A percentile compares a stretch with the other conserved stretches of the same genome.
These are phyloP conservation scores for Ogataea hybrid DNA, from an alignment of 1,139 yeast species.

Conservation along the genomic window DNA sequence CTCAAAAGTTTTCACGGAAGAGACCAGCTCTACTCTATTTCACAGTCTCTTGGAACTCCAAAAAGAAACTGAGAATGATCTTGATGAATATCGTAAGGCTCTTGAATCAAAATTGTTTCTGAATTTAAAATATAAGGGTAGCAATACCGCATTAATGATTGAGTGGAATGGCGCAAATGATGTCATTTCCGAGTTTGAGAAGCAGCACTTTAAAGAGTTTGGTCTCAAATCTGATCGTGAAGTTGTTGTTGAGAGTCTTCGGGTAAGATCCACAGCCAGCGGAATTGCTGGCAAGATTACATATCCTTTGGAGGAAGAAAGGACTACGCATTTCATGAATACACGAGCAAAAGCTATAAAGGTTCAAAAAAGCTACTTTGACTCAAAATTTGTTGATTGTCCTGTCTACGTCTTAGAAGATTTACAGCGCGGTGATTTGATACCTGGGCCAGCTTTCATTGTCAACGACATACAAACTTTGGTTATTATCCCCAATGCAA, in stretches of 20 bases:
- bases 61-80: slow-evolving; percentile 5
- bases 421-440: slow-evolving; percentile 46
- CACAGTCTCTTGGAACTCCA: slow-evolving; percentile 5
- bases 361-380: slow-evolving; percentile 16
- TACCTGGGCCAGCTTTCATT: slow-evolving; percentile 75
- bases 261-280: slow-evolving; percentile 59
- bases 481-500: slow-evolving; percentile 55
- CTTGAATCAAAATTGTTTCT: slow-evolving; percentile 36
- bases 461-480: slow-evolving; percentile 84
- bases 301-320: slow-evolving; percentile 27
- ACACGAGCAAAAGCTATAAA: slow-evolving; percentile 15
- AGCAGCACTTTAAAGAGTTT: slow-evolving; percentile 34
- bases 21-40: background rate
- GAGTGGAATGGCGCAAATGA: slow-evolving; percentile 29
- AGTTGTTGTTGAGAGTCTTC: slow-evolving; percentile 74
- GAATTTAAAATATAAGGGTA: slow-evolving; percentile 77
- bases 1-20: slow-evolving; percentile 5
- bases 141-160: slow-evolving; percentile 77
- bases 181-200: slow-evolving; percentile 21
- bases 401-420: slow-evolving; percentile 11
- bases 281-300: background rate
- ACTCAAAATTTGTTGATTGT: slow-evolving; percentile 36
- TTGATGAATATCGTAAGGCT: background rate
- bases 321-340: slow-evolving; percentile 1
- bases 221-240: slow-evolving; percentile 49